phyloP scores from a whole-genome alignment of 805 yeast species.

The Tetrapisispora phaffii region DNA sequence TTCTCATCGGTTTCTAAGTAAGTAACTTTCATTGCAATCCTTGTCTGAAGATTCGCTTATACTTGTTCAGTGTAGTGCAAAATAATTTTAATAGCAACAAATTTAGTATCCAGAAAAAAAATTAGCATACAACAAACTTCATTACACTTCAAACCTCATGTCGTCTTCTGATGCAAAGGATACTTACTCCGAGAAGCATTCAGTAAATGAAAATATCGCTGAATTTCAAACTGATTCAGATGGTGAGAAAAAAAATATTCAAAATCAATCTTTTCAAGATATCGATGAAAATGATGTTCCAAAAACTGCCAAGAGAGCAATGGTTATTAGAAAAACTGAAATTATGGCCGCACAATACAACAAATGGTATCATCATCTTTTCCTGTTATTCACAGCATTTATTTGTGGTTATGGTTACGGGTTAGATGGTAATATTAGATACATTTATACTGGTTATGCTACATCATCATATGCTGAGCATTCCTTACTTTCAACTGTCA shows the following conservation, averaged over 20 bases:
- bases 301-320: conserved; percentile 22
- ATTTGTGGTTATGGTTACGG: conserved; percentile 46
- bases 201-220: background rate
- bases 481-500: conserved; percentile 42
- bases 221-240: background rate
- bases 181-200: background rate
- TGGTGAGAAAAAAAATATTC: background rate
- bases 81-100: too few relatives aligned
- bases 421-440: conserved; percentile 42
- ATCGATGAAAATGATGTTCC: background rate
- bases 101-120: too few relatives aligned
- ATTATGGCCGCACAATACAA: conserved; percentile 39
- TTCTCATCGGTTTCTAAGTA: too few relatives aligned
- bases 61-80: too few relatives aligned
- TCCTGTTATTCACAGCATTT: conserved; percentile 38
- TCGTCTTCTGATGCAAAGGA: too few relatives aligned
- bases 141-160: too few relatives aligned
- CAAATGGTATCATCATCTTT: conserved; percentile 25
- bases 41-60: too few relatives aligned
- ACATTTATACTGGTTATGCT: conserved; percentile 40
- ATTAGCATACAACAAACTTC: background rate
- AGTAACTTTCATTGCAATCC: too few relatives aligned
- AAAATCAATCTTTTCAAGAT: background rate
- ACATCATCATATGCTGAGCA: conserved; percentile 40
- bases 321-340: conserved; percentile 43